Evolutionary conservation across 306 rosid species (phyloP).

Genomic region (Abrus pulchellus): DNA sequence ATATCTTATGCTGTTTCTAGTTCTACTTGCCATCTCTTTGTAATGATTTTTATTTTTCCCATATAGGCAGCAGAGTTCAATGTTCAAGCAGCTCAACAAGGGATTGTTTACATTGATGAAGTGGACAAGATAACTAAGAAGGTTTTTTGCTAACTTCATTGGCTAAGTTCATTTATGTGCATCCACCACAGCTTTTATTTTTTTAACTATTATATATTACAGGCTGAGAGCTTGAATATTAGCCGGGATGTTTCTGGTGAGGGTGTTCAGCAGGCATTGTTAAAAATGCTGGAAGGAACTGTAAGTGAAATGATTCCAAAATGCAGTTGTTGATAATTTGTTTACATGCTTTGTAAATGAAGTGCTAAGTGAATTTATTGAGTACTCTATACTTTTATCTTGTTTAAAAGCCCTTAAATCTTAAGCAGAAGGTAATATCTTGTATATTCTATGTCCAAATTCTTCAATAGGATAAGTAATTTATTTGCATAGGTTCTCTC

Average conservation of each 20-base stretch:
- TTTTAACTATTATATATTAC: conserved; percentile 46
- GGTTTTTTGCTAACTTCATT: conserved; percentile 56
- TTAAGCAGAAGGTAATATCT: conserved; percentile 8
- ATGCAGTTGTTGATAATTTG: conserved; percentile 35
- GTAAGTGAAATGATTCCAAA: conserved; percentile 59
- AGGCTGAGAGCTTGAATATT: conserved; percentile 91
- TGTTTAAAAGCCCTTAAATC: conserved; percentile 1
- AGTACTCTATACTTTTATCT: not conserved
- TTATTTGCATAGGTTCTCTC: conserved; percentile 21
- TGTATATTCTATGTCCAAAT: not conserved
- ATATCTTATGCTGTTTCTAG: not conserved
- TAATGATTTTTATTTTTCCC: conserved; percentile 40
- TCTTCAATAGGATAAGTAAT: conserved; percentile 12
- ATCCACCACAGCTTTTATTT: conserved; percentile 11
- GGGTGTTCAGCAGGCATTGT: conserved; percentile 93
- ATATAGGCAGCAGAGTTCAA: conserved; percentile 87
- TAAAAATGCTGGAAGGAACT: conserved; percentile 95
- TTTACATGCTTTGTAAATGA: conserved; percentile 38
- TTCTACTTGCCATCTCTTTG: conserved; percentile 41
- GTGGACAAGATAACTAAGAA: conserved; percentile 96
- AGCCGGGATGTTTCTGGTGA: conserved; percentile 96
- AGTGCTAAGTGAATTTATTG: conserved; percentile 10
- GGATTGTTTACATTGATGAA: conserved; percentile 92
- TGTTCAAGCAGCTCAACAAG: conserved; percentile 96
- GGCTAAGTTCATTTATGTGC: conserved; percentile 1